Evolutionary conservation across 306 rosid species (phyloP).

Genomic region (Alnus glutinosa): DNA sequence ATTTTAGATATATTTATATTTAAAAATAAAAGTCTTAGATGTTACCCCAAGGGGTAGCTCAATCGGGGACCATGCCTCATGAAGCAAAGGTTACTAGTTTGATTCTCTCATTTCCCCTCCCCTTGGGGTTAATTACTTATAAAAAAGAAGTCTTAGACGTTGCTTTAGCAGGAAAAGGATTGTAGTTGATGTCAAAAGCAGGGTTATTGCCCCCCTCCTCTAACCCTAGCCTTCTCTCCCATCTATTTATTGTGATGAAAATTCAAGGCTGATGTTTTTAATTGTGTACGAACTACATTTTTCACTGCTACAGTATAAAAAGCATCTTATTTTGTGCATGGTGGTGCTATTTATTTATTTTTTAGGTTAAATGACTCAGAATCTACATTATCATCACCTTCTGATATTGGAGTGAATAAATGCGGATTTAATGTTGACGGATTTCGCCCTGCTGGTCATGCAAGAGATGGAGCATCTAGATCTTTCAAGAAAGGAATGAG

Average conservation of each 20-base stretch:
- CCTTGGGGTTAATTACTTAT: too few species aligned
- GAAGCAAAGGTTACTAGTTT: too few species aligned
- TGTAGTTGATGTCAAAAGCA: neutral
- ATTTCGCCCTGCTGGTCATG: slow-evolving; percentile 55
- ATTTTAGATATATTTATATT: neutral
- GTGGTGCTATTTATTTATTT: slow-evolving; percentile 26
- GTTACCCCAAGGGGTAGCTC: neutral
- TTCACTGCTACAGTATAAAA: slow-evolving; percentile 22
- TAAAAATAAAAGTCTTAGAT: neutral
- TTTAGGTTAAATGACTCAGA: slow-evolving; percentile 86
- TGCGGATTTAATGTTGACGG: slow-evolving; percentile 74
- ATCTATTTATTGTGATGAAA: slow-evolving; percentile 19
- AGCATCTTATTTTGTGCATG: slow-evolving; percentile 27
- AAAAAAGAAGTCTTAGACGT: neutral
- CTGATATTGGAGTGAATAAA: slow-evolving; percentile 61
- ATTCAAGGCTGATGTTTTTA: slow-evolving; percentile 21
- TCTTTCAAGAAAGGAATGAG: slow-evolving; percentile 90
- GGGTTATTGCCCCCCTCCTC: neutral
- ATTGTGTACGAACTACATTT: slow-evolving; percentile 7
- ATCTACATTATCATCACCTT: slow-evolving; percentile 67
- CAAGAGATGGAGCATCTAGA: slow-evolving; percentile 63
- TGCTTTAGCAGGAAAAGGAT: neutral
- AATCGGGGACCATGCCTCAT: too few species aligned
- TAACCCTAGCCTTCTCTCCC: slow-evolving; percentile 11
- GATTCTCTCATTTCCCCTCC: too few species aligned